Conservation (phyloP, 176 grass and related monocot genomes). For the Phoenix roebelenii region DNA sequence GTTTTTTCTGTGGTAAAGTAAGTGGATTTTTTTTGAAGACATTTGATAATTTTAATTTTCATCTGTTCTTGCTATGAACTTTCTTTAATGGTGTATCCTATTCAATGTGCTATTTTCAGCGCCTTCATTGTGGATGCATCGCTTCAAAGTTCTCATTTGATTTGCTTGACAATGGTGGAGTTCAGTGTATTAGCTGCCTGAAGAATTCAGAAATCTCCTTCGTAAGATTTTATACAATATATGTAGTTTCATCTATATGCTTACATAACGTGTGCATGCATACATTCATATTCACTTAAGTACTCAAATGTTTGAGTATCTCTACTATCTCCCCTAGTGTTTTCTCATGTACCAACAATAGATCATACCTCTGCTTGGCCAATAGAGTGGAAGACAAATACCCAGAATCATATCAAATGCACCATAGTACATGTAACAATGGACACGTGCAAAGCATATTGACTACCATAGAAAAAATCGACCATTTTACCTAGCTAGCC, state of each 20-base stretch:
- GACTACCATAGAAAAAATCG: too few relatives aligned
- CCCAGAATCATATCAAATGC: too few relatives aligned
- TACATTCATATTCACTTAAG: too few relatives aligned
- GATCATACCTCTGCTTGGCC: too few relatives aligned
- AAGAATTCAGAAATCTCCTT: constrained; percentile 52
- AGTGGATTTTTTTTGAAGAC: neutral
- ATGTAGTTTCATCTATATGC: too few relatives aligned
- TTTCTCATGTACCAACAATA: too few relatives aligned
- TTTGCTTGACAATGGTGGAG: constrained; percentile 87
- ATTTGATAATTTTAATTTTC: neutral
- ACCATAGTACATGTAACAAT: too few relatives aligned
- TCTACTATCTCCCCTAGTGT: too few relatives aligned
- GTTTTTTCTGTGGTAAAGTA: constrained; percentile 95
- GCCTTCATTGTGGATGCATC: constrained; percentile 85
- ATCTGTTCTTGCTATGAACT: neutral
- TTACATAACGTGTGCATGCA: neutral
- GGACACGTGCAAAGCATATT: too few relatives aligned
- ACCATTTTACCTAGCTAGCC: too few relatives aligned
- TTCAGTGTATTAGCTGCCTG: constrained; percentile 78
- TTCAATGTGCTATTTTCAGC: constrained; percentile 33
- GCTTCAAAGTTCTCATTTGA: constrained; percentile 90
- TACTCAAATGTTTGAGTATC: too few relatives aligned
- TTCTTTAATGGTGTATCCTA: neutral
- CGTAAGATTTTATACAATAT: constrained; percentile 48
- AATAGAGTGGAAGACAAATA: too few relatives aligned